These are phyloP conservation scores for Dorcoceras hygrometricum DNA, from an alignment of 257 asterid species.

Conservation along the genomic window DNA sequence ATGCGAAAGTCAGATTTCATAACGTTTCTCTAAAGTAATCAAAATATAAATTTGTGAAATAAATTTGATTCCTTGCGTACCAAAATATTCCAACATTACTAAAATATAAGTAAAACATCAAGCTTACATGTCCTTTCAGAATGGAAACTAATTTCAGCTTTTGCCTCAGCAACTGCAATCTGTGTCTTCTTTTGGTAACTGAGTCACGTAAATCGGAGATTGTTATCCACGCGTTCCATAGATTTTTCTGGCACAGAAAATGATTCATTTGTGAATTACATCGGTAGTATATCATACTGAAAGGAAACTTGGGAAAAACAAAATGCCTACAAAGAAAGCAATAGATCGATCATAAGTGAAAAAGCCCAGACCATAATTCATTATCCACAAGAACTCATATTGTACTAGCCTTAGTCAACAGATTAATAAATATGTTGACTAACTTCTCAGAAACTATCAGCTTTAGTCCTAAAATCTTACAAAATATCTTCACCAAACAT, in stretches of 20 bases:
- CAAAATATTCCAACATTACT: background rate
- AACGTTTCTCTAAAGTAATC: background rate
- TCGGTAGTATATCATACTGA: background rate
- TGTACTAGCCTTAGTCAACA: background rate
- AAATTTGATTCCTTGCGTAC: background rate
- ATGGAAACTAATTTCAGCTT: slow-evolving; percentile 90
- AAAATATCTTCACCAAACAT: background rate
- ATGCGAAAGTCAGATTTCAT: background rate
- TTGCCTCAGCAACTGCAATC: slow-evolving; percentile 87
- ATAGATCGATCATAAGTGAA: background rate
- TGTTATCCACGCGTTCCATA: slow-evolving; percentile 96
- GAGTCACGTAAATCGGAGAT: slow-evolving; percentile 85
- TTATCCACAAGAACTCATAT: background rate
- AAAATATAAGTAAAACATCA: slow-evolving; percentile 23
- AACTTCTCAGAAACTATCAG: background rate
- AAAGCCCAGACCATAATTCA: background rate
- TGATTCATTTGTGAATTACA: slow-evolving; percentile 6
- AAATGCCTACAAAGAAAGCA: background rate
- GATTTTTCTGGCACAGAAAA: slow-evolving; percentile 54
- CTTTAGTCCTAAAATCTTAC: background rate
- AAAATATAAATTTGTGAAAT: too few relatives aligned
- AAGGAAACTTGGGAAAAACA: slow-evolving; percentile 7
- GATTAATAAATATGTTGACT: background rate
- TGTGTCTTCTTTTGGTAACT: slow-evolving; percentile 86
- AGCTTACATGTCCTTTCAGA: slow-evolving; percentile 81